Evolutionary conservation across 208 protist genomes (phyloP), one percentile per base, ranked within the genome.

Genomic region (Novymonas esmeraldas): DNA sequence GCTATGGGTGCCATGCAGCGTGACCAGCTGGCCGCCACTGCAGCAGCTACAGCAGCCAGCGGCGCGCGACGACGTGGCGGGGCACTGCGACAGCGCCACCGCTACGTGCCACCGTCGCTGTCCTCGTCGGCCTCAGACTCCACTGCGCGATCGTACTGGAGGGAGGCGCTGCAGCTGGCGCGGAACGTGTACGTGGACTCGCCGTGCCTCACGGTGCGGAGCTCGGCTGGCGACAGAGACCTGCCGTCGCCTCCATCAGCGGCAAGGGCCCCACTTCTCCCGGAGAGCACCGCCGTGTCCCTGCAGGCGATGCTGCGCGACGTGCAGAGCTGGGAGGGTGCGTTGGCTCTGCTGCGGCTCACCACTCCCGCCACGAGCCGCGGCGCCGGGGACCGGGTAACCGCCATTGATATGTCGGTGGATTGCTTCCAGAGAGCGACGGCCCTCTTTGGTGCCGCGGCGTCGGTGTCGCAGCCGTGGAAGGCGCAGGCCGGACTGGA

Each of bases 381-480:
- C 5, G 20, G 29, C 14, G 34, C n/a, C 6, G 42, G 4, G 13
- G 28, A 20, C 20, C 29, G 26, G 18, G 16, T 3, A 2, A 22
- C 44, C 14, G 44, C 55, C 20, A 6, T 75, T 11, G 3, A 11
- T 10, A 52, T 75, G 52, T 13, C 38, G 9, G 1, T 9, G 1
- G 45, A 42, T 0, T 38, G 45, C 9, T 76, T 70, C 24, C 42
- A 1, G 5, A 9, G 18, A 10, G 82, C 81, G 24, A 73, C 75
- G n/a, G 52, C 61, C 18, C 71, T 75, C 18, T 85, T 89, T 57
- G 36, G 85, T 0, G 64, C 73, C 26, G 46, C 83, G n/a, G 70
- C 78, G 5, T 50, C 72, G 7, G 45, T 50, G 34, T 31, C 58
- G n/a, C 62, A 76, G 20, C 86, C 86, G 49, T 92, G 86, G 86